Percentiles rank a stretch among this genome's conserved stretches.
Evolutionary conservation across 208 protist species (phyloP).

Genomic region (Trypanosoma grayi): DNA sequence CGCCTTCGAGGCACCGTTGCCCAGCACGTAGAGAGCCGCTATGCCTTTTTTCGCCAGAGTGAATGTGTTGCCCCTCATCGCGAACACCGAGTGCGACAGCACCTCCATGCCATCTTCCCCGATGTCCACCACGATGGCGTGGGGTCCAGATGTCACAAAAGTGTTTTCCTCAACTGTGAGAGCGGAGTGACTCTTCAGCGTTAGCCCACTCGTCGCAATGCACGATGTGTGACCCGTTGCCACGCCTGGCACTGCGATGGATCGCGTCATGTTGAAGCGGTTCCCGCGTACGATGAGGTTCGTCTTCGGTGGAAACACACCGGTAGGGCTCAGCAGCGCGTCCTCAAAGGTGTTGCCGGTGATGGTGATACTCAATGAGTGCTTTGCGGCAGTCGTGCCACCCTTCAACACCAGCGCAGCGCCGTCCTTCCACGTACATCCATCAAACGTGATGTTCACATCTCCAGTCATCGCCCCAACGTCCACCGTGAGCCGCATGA

Average conservation of each 20-base stretch:
- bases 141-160: not conserved
- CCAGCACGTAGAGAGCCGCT: not conserved
- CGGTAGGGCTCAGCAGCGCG: slow-evolving; percentile 3
- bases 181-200: not conserved
- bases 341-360: slow-evolving; percentile 9
- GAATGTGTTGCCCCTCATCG: slow-evolving; percentile 4
- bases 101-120: not conserved
- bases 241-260: not conserved
- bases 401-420: not conserved
- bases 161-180: not conserved
- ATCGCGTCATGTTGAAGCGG: slow-evolving; percentile 6
- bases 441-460: slow-evolving; percentile 13
- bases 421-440: slow-evolving; percentile 1
- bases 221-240: not conserved
- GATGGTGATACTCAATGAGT: slow-evolving; percentile 4
- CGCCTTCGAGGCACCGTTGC: not conserved
- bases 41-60: not conserved
- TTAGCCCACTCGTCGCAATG: not conserved
- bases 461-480: slow-evolving; percentile 8
- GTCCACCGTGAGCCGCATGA: slow-evolving; percentile 10
- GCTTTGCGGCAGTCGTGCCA: not conserved
- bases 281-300: slow-evolving; percentile 14
- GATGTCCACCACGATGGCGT: not conserved
- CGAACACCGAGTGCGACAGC: slow-evolving; percentile 6
- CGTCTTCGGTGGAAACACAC: slow-evolving; percentile 10